Evolutionary conservation across 345 rosid genomes (phyloP), one percentile per base, ranked within the genome.

Genomic region (Camelina laxa): DNA sequence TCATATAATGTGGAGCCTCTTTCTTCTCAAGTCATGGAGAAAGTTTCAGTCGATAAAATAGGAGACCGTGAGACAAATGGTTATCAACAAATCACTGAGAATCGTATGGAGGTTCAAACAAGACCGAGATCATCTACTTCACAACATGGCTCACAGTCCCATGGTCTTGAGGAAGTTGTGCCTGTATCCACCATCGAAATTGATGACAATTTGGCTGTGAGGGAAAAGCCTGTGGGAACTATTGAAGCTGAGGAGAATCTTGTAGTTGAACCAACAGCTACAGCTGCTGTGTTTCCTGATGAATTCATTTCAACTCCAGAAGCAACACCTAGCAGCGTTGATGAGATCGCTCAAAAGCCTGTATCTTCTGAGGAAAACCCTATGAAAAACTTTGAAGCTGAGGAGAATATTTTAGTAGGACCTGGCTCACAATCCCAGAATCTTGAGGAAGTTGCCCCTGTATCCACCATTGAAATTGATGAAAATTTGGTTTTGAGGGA

Each of bases 231-330:
- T 6, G 48, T 15, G 69, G 33, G 17, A n/a, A 19, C 38, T 48
- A 20, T 71, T 70, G 75, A 75, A 70, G 69, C 70, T n/a, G 27
- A 31, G 44, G 74, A 62, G 33, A 76, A 69, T 56, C 35, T 21
- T 47, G 56, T 47, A n/a, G 49, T 58, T 69, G 62, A 79, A 67
- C 75, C 59, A 41, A 63, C 63, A 80, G 44, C 65, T 17, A 20
- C 55, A 22, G 77, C 72, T 35, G 49, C 17, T 49, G 35, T 61
- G 24, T 36, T 70, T 35, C 63, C 75, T 48, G 61, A 22, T 55
- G 84, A 79, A 45, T 57, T 77, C 8, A n/a, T 48, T 67, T 69
- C 75, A 45, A 35, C 70, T 19, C 19, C 70, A 24, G 80, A 60
- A 77, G 65, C 72, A 55, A 68, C 75, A 27, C 45, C 27, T 53